Percentiles rank a stretch among this genome's conserved stretches.
phyloP scores from a whole-genome alignment of 1,284 basidiomycete genomes.

The Polyporus tsugae region DNA sequence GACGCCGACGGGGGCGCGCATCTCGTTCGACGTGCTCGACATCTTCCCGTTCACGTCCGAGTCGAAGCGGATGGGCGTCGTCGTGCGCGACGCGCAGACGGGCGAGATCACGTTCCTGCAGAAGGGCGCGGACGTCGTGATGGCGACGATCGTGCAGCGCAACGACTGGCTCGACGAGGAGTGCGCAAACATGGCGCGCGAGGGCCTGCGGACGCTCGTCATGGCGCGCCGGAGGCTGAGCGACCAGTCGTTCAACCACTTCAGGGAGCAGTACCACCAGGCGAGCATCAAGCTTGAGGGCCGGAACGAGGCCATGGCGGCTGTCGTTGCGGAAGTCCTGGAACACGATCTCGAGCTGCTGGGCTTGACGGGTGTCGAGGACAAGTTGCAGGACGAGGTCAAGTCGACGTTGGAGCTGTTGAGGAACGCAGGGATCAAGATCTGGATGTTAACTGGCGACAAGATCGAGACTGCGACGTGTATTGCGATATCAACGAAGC shows the following conservation, averaged over 20 bases:
- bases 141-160: constrained; percentile 92
- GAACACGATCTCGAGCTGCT: constrained; percentile 93
- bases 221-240: constrained; percentile 86
- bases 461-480: constrained; percentile 99
- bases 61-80: constrained; percentile 98
- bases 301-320: constrained; percentile 82
- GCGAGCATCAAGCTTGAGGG: constrained; percentile 84
- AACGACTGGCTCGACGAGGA: constrained; percentile 99
- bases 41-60: constrained; percentile 99
- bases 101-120: constrained; percentile 92
- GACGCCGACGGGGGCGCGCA: constrained; percentile 66
- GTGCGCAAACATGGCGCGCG: constrained; percentile 97
- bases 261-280: constrained; percentile 78
- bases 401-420: constrained; percentile 93
- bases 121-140: constrained; percentile 98
- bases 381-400: constrained; percentile 98
- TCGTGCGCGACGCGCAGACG: constrained; percentile 81
- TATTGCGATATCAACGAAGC: constrained; percentile 97
- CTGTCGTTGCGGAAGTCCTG: constrained; percentile 79
- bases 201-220: constrained; percentile 94
- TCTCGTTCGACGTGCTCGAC: constrained; percentile 89
- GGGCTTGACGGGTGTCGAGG: constrained; percentile 97
- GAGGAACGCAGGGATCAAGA: constrained; percentile 96
- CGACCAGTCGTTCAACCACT: constrained; percentile 75
- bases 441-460: constrained; percentile 99